Evolutionary conservation across 108 stramenopile genomes (phyloP).

Genomic region (Mediolabrus comicus): DNA sequence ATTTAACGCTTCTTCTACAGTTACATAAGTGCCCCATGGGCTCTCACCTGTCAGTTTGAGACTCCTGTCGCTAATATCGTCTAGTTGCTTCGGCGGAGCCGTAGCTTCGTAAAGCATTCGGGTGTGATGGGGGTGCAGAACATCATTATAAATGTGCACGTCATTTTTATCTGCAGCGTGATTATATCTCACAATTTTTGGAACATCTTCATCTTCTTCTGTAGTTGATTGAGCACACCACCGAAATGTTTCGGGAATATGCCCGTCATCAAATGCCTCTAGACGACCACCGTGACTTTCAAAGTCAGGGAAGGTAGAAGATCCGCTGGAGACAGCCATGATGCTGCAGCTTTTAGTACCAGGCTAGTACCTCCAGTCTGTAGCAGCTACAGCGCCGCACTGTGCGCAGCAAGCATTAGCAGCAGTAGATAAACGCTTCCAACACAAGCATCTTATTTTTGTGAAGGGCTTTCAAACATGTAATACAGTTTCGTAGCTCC

Average conservation of each 20-base stretch:
- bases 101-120: conserved; percentile 33
- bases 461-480: too few relatives aligned
- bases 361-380: too few relatives aligned
- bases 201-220: neutral
- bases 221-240: neutral
- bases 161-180: neutral
- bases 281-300: conserved; percentile 40
- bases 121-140: conserved; percentile 19
- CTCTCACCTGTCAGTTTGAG: conserved; percentile 6
- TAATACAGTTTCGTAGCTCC: too few relatives aligned
- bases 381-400: too few relatives aligned
- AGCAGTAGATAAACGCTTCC: too few relatives aligned
- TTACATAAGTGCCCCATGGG: conserved; percentile 80
- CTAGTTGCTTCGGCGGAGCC: conserved; percentile 3
- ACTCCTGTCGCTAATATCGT: neutral
- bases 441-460: too few relatives aligned
- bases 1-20: conserved; percentile 48
- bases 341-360: too few relatives aligned
- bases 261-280: conserved; percentile 63
- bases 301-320: conserved; percentile 15
- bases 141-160: conserved; percentile 37
- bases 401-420: too few relatives aligned
- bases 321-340: too few relatives aligned
- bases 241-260: conserved; percentile 59
- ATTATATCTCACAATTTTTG: conserved; percentile 26